Evolutionary conservation across 345 rosid species (phyloP).

Genomic region (Heritiera fomes): DNA sequence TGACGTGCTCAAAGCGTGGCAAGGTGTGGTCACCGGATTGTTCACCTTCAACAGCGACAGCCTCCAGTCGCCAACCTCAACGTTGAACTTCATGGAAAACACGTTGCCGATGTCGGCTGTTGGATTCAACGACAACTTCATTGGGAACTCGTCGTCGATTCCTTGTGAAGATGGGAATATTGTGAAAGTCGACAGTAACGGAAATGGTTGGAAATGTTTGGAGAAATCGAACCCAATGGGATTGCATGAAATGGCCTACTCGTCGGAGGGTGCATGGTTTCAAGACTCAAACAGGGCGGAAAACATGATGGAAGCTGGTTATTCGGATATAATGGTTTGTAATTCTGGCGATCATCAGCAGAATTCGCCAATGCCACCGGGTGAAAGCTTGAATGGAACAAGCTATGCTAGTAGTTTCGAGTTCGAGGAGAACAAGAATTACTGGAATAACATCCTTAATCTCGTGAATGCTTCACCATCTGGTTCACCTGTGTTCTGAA

Average conservation of each 20-base stretch:
- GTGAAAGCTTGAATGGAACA: not conserved
- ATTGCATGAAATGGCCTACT: constrained; percentile 17
- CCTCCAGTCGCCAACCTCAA: constrained; percentile 39
- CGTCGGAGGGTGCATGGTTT: constrained; percentile 26
- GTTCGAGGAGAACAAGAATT: constrained; percentile 19
- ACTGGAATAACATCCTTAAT: constrained; percentile 42
- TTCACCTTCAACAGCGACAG: constrained; percentile 18
- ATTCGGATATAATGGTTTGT: constrained; percentile 23
- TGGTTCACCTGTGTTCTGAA: constrained; percentile 31
- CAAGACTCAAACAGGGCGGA: constrained; percentile 22
- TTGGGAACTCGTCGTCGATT: not conserved
- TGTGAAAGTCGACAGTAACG: not conserved
- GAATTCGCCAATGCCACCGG: not conserved
- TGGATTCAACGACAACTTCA: constrained; percentile 20
- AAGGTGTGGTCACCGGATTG: constrained; percentile 35
- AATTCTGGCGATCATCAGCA: constrained; percentile 12
- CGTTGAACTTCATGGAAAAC: constrained; percentile 28
- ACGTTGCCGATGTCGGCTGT: not conserved
- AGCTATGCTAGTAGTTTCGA: constrained; percentile 7
- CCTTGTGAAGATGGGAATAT: constrained; percentile 2
- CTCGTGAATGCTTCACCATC: constrained; percentile 31
- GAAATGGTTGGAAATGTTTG: not conserved
- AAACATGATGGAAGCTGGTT: not conserved
- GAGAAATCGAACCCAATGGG: constrained; percentile 3
- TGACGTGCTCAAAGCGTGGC: constrained; percentile 49